phyloP scores from a whole-genome alignment of 176 grass and related monocot species.

The Oryza officinalis region DNA sequence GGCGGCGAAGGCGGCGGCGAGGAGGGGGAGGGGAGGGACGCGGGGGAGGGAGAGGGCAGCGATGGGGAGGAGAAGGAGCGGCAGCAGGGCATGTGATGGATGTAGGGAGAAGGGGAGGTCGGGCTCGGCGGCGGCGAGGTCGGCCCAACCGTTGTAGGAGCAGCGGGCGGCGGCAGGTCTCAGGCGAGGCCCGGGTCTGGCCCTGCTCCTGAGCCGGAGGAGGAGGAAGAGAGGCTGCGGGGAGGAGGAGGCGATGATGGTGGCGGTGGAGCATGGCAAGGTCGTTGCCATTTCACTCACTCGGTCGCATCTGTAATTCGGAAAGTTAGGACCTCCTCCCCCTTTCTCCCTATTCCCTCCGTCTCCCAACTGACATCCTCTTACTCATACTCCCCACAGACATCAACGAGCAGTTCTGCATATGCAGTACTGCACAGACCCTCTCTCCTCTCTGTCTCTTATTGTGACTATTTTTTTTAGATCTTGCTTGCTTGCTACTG shows the following conservation, averaged over 20 bases:
- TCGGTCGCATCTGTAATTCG: too few species aligned
- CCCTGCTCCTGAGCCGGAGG: background rate
- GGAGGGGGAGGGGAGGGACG: constrained; percentile 55
- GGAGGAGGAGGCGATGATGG: background rate
- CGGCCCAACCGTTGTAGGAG: constrained; percentile 72
- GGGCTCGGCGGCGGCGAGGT: constrained; percentile 51
- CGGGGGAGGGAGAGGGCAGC: constrained; percentile 48
- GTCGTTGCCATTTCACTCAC: background rate
- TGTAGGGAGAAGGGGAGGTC: background rate
- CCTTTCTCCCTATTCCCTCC: too few species aligned
- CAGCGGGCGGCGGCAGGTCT: constrained; percentile 9
- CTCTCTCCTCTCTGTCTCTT: too few species aligned
- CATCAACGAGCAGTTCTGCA: too few species aligned
- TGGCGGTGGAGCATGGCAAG: background rate
- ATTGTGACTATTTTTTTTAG: too few species aligned
- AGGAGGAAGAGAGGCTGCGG: background rate
- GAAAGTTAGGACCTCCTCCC: too few species aligned
- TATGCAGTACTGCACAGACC: too few species aligned
- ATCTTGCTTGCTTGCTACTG: too few species aligned
- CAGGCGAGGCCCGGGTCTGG: background rate
- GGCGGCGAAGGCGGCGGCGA: constrained; percentile 61
- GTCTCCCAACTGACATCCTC: too few species aligned
- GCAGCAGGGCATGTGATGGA: background rate
- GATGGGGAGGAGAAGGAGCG: constrained; percentile 35
- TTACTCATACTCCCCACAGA: too few species aligned